Evolutionary conservation across 2,329 filamentous ascomycete species (phyloP), one percentile per base, ranked within the genome.

Genomic region (Fusarium sp.): DNA sequence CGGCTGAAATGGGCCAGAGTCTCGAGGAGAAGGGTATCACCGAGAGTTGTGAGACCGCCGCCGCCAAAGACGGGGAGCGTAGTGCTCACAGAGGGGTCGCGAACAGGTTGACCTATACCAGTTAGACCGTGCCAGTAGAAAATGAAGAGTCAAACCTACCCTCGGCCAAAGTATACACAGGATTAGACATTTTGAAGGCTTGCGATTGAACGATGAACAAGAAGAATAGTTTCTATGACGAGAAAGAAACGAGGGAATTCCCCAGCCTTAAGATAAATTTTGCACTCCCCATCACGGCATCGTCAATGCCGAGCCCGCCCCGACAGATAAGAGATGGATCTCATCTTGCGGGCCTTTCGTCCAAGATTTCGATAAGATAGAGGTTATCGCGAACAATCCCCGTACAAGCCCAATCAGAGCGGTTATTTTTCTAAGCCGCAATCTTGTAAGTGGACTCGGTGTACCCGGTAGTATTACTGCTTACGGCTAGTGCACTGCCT

Each of bases 71-170:
- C 18, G 4, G 61, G 61, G 11, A 64, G 20, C 4, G 56, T 64
- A 31, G 61, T 64, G 61, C 61, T 64, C 38, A 64, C 61, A 6
- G 61, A 64, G n/a, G 61, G 61, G 36, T 64, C 61, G 10, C 61
- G 61, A 42, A 64, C 38, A n/a, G 61, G 61, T 20, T 64, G 61
- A 6, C 61, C 61, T 64, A 12, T 4, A 13, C 30, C 18, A 53
- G 38, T 64, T 38, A 64, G n/a, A n/a, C n/a, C n/a, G n/a, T n/a
- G n/a, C n/a, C n/a, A n/a, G n/a, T n/a, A n/a, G n/a, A n/a, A n/a
- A n/a, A n/a, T n/a, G n/a, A n/a, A n/a, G n/a, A n/a, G n/a, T n/a
- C n/a, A n/a, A n/a, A n/a, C n/a, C n/a, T 24, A 53, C 61, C 61
- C 24, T 64, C 61, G 5, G 61, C 12, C 61, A 64, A 41, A 33